Evolutionary conservation across 495 filamentous ascomycete species (phyloP).

Genomic region (Aspergillus indologenus): DNA sequence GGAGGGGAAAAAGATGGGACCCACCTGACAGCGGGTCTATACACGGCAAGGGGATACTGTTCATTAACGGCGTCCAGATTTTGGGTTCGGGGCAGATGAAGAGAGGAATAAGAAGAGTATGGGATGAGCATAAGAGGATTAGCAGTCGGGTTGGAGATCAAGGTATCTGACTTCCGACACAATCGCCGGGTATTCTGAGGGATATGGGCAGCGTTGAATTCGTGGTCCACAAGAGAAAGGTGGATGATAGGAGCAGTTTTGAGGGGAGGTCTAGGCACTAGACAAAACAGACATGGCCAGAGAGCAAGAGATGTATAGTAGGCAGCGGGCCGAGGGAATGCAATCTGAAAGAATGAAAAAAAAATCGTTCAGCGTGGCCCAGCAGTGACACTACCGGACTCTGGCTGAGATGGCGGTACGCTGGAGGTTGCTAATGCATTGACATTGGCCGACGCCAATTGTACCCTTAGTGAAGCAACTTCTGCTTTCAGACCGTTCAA

Average conservation of each 20-base stretch:
- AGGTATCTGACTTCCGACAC: neutral
- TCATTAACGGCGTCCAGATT: neutral
- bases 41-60: neutral
- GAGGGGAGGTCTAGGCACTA: neutral
- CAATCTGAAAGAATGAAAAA: neutral
- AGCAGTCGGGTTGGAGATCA: neutral
- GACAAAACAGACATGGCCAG: neutral
- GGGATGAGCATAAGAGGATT: neutral
- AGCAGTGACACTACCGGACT: slow-evolving; percentile 21
- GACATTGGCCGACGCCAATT: slow-evolving; percentile 35
- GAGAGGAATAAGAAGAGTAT: neutral
- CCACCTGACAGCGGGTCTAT: neutral
- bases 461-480: slow-evolving; percentile 38
- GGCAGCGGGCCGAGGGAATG: neutral
- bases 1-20: too few species aligned
- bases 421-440: slow-evolving; percentile 24
- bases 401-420: slow-evolving; percentile 24
- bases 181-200: neutral
- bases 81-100: neutral
- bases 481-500: slow-evolving; percentile 37
- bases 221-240: neutral
- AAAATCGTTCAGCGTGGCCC: slow-evolving; percentile 15
- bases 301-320: neutral
- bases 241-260: neutral
- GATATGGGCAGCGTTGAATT: neutral